Base-by-base conservation (phyloP, 2,329 filamentous ascomycete genomes). In the Verticillium tricorpus region DNA sequence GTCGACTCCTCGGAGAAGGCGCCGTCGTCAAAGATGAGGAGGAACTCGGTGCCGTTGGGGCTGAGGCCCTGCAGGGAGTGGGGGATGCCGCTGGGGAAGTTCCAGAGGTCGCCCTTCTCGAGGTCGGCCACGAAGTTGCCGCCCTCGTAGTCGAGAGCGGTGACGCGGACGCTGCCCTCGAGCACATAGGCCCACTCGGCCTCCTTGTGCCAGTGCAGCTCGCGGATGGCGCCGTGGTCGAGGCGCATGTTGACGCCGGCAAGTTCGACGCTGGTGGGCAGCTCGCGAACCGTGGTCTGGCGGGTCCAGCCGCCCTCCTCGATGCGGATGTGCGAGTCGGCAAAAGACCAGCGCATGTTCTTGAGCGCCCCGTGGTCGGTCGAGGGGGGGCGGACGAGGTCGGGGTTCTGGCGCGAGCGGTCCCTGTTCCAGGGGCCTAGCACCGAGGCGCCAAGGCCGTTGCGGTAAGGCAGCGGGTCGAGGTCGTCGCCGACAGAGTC, bases 161-260 rank as follows among this genome's bases (percentile, higher is more conserved):
- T 91, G 58, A 93, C 84, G 60, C 90, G 85, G 22, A 90, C 88
- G 62, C 83, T 81, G 58, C 90, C 90, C 61, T 89, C 85, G 0
- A 92, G 82, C 2, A 92, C 86, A 65, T 89, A 92, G 0, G 88
- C 88, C 89, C 90, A 92, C 70, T 93, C 90, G 40, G 88, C 89
- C 72, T 91, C 88, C 68, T 90, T 91, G 78, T 93, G 90, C 90
- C 90, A 93, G 71, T 93, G 90, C 9, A 93, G 80, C 72, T 93
- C 90, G 32, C 90, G 87, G 67, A 91, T 91, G 35, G 88, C 89
- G 39, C 89, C 89, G 65, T 85, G 77, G 45, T 88, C 89, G 2
- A 93, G 84, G 12, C 89, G 84, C 90, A 93, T 93, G 72, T 93
- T 91, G 60, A 92, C 90, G 50, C 87, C 86, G 2, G 90, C 90